Conservation (phyloP, 2,329 filamentous ascomycete species). For the Fusarium duplospermum region DNA sequence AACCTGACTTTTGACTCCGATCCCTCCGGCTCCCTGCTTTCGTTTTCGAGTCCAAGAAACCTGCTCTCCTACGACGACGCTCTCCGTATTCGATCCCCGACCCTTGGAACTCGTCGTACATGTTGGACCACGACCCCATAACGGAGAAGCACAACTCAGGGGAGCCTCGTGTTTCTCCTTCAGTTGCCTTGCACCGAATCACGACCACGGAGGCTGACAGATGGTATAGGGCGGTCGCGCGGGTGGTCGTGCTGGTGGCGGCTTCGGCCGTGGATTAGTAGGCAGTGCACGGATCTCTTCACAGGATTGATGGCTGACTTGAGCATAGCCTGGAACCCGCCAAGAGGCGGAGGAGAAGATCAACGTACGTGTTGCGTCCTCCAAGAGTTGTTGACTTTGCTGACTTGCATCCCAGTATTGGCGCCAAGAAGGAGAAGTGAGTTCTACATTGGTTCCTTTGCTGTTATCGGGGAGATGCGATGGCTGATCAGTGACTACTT, state of each 20-base stretch:
- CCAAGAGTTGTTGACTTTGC: neutral
- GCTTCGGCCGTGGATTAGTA: neutral
- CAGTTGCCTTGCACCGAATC: neutral
- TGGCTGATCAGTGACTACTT: neutral
- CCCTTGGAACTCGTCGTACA: neutral
- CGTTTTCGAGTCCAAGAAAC: too few species aligned
- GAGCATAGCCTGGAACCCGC: neutral
- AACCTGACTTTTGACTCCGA: too few species aligned
- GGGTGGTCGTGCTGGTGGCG: neutral
- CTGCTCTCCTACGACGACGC: neutral
- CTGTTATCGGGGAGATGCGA: too few species aligned
- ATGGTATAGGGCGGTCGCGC: neutral
- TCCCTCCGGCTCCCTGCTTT: too few species aligned
- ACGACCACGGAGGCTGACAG: neutral
- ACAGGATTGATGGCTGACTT: neutral
- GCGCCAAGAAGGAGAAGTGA: neutral
- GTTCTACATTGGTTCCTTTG: too few species aligned
- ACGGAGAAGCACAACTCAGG: neutral
- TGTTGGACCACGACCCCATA: neutral
- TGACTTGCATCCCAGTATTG: neutral
- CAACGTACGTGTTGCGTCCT: neutral
- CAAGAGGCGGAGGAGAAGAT: neutral
- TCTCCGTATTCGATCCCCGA: neutral
- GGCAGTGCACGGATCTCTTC: neutral
- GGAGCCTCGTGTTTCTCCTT: neutral